These are phyloP conservation scores for Epichloe hybrida DNA, from an alignment of 2,329 filamentous ascomycete genomes.

Conservation along the genomic window DNA sequence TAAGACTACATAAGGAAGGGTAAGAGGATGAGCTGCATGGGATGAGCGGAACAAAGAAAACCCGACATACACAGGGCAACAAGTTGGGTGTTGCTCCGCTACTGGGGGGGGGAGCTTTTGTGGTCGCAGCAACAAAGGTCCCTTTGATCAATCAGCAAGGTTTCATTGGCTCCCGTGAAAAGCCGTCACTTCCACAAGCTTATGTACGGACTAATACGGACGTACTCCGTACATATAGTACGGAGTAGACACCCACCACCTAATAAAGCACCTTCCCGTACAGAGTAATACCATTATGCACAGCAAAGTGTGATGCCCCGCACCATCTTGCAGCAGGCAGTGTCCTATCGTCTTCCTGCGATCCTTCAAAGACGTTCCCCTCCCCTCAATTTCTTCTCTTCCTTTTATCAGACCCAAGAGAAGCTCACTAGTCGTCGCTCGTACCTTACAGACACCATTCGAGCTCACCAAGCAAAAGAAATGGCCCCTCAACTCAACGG, in stretches of 20 bases:
- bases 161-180: conserved; percentile 17
- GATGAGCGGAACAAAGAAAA: neutral
- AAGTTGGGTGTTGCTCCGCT: no score
- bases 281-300: no score
- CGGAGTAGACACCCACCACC: no score
- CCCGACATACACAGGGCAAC: neutral
- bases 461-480: conserved; percentile 49
- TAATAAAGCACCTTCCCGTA: no score
- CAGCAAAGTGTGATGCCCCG: conserved; percentile 27
- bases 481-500: conserved; percentile 87
- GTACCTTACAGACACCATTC: conserved; percentile 40
- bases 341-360: conserved; percentile 7
- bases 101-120: no score
- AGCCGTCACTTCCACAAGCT: conserved; percentile 11
- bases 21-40: neutral
- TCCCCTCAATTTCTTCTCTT: conserved; percentile 11
- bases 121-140: neutral
- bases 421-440: conserved; percentile 16
- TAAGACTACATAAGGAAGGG: no score
- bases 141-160: neutral
- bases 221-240: no score
- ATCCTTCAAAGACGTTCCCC: conserved; percentile 11
- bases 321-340: conserved; percentile 24
- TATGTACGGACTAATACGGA: no score
- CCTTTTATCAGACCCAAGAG: conserved; percentile 6